Evolutionary conservation across 2,329 filamentous ascomycete genomes (phyloP).

Genomic region (Myriangium duriaei): DNA sequence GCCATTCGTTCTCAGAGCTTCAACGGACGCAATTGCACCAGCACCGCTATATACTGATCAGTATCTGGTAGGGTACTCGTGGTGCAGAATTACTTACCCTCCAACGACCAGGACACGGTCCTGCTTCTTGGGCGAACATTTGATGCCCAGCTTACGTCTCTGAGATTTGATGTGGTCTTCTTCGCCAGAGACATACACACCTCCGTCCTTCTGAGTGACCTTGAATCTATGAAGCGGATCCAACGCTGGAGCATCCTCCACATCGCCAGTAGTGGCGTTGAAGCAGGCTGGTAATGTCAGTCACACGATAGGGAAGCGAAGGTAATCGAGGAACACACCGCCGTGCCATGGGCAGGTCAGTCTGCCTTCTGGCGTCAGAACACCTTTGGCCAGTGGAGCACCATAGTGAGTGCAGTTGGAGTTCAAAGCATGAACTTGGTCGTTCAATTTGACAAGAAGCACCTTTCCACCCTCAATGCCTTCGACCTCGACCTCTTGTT

Average conservation of each 20-base stretch:
- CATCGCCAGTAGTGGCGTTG: conserved; percentile 75
- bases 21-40: conserved; percentile 67
- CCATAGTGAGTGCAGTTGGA: conserved; percentile 85
- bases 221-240: conserved; percentile 78
- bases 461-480: conserved; percentile 79
- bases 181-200: conserved; percentile 72
- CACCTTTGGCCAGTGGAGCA: conserved; percentile 74
- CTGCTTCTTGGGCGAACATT: conserved; percentile 47
- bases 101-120: conserved; percentile 74
- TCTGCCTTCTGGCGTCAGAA: conserved; percentile 68
- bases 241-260: conserved; percentile 86
- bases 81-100: conserved; percentile 33
- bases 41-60: conserved; percentile 46
- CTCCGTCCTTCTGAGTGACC: conserved; percentile 66
- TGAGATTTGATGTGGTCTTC: conserved; percentile 66
- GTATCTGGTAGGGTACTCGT: neutral
- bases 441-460: conserved; percentile 66
- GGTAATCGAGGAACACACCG: no score
- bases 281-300: conserved; percentile 70
- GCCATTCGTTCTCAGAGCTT: conserved; percentile 70
- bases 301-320: no score
- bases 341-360: conserved; percentile 96
- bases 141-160: conserved; percentile 59
- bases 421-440: conserved; percentile 66
- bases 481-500: conserved; percentile 81